These are phyloP conservation scores for Russula lepida DNA, from an alignment of 768 basidiomycete genomes.

Conservation along the genomic window DNA sequence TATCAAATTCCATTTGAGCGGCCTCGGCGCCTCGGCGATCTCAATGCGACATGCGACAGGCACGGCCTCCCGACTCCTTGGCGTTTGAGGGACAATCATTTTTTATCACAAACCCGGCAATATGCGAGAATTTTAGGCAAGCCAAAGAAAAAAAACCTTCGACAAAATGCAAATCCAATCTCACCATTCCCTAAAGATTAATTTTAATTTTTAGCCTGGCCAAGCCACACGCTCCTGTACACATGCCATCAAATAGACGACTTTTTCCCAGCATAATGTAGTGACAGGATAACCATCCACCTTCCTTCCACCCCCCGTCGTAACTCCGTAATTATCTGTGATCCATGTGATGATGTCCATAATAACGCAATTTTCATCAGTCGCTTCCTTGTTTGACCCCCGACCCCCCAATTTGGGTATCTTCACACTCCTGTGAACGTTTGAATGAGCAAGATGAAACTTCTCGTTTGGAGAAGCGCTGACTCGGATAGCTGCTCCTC, in stretches of 20 bases:
- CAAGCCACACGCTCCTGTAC: too few relatives aligned
- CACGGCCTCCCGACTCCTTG: neutral
- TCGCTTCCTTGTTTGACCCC: neutral
- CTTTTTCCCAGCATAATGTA: too few relatives aligned
- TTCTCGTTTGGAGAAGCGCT: neutral
- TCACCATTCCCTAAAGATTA: too few relatives aligned
- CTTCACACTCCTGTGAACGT: neutral
- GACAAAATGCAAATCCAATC: too few relatives aligned
- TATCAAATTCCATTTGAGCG: neutral
- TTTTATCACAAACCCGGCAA: neutral
- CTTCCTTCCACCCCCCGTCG: neutral
- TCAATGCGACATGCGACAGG: neutral
- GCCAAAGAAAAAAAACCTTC: neutral
- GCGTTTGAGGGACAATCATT: constrained; percentile 1
- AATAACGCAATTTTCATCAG: neutral
- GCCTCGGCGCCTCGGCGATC: neutral
- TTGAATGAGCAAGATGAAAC: neutral
- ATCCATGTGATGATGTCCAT: neutral
- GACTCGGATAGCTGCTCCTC: too few relatives aligned
- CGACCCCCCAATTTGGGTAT: neutral
- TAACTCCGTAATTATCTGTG: neutral
- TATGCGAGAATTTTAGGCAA: neutral
- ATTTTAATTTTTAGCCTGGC: too few relatives aligned
- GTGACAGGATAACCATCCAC: too few relatives aligned
- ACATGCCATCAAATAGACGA: too few relatives aligned